phyloP scores from a whole-genome alignment of 2,329 filamentous ascomycete species.

The Geosmithia putterillii region DNA sequence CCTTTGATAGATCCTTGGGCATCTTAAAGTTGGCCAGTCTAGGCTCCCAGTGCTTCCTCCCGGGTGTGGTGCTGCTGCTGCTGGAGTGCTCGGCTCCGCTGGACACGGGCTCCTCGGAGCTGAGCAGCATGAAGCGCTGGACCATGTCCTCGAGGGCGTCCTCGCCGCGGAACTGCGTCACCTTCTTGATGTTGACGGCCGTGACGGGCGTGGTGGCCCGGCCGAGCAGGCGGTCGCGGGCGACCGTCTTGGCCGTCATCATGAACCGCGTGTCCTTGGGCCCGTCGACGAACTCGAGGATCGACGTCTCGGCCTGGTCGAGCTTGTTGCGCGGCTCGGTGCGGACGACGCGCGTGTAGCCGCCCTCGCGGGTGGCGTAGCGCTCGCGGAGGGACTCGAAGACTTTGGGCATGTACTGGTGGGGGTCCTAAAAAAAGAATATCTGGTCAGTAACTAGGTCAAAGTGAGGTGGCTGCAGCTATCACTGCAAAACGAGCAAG shows the following conservation, averaged over 20 bases:
- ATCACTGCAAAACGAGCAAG: too few species aligned
- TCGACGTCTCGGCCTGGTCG: conserved; percentile 81
- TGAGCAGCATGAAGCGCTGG: conserved; percentile 20
- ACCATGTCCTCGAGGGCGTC: conserved; percentile 57
- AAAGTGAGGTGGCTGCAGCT: too few species aligned
- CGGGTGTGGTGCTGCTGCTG: not conserved
- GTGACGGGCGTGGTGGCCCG: conserved; percentile 59
- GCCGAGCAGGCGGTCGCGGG: conserved; percentile 44
- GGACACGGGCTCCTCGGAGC: conserved; percentile 5
- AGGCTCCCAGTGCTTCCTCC: conserved; percentile 1
- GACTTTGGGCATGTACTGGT: conserved; percentile 68
- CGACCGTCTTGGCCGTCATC: conserved; percentile 78
- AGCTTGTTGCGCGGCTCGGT: conserved; percentile 74
- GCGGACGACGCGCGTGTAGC: conserved; percentile 88
- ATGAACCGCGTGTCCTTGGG: conserved; percentile 90
- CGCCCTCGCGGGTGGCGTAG: conserved; percentile 69
- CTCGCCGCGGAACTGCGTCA: conserved; percentile 65
- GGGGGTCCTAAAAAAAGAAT: conserved; percentile 44
- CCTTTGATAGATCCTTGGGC: conserved; percentile 7
- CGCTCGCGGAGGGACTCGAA: conserved; percentile 72
- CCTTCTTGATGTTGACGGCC: conserved; percentile 67
- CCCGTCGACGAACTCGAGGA: conserved; percentile 90
- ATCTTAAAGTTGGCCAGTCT: conserved; percentile 1
- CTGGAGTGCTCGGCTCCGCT: not conserved
- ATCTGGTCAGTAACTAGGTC: not conserved